phyloP scores from a whole-genome alignment of 768 basidiomycete genomes.

The Cantharellus cinnabarinus region DNA sequence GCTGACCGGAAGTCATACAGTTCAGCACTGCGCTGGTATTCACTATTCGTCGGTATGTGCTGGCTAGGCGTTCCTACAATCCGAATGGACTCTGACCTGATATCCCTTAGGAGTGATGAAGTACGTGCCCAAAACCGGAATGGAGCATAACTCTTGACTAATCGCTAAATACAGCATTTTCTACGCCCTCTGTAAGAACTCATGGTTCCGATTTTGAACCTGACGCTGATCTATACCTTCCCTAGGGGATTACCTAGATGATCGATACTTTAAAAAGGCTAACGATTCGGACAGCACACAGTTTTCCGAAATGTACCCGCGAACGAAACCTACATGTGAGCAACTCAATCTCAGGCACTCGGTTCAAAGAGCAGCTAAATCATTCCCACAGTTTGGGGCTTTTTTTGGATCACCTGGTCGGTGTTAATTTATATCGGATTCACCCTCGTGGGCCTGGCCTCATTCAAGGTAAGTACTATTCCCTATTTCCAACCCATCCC shows the following conservation, averaged over 20 bases:
- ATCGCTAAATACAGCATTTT: slow-evolving; percentile 32
- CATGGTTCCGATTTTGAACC: background rate
- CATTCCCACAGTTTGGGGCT: background rate
- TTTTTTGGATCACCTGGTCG: background rate
- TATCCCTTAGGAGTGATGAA: slow-evolving; percentile 38
- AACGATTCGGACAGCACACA: slow-evolving; percentile 90
- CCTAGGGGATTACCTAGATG: slow-evolving; percentile 82
- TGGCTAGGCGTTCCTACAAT: background rate
- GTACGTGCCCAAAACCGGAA: slow-evolving; percentile 23
- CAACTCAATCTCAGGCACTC: background rate
- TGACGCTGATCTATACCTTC: background rate
- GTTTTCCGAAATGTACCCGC: slow-evolving; percentile 55
- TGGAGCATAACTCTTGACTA: slow-evolving; percentile 8
- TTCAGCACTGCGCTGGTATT: slow-evolving; percentile 67
- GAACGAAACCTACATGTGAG: slow-evolving; percentile 51
- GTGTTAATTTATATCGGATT: background rate
- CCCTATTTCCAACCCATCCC: too few relatives aligned
- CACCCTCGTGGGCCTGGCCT: background rate
- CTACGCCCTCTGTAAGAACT: slow-evolving; percentile 62
- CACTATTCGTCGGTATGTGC: slow-evolving; percentile 42
- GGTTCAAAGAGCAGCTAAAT: background rate
- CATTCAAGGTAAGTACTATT: background rate
- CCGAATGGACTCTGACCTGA: slow-evolving; percentile 10
- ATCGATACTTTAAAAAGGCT: slow-evolving; percentile 83
- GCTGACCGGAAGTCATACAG: slow-evolving; percentile 19